Evolutionary conservation across 371 early-diverging fungal species (phyloP).

Genomic region (Batkoa obscura): DNA sequence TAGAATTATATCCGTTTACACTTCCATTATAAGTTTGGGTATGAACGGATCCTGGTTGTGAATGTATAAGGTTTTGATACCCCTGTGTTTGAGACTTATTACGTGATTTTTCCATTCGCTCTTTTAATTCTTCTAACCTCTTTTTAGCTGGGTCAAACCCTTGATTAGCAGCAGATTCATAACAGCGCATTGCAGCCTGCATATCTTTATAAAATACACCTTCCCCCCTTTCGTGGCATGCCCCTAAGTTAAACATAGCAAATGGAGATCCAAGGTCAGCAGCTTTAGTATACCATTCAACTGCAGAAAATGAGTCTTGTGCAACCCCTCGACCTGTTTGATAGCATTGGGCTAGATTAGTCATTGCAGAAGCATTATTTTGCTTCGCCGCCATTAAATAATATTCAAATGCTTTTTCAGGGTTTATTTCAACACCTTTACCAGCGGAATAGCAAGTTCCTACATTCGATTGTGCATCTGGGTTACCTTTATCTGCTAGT

Average conservation of each 20-base stretch:
- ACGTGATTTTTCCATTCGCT: not conserved
- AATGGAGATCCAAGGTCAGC: slow-evolving; percentile 4
- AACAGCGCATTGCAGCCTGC: not conserved
- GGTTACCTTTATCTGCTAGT: slow-evolving; percentile 38
- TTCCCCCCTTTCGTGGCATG: slow-evolving; percentile 5
- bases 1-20: no score
- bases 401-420: slow-evolving; percentile 33
- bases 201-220: not conserved
- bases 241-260: slow-evolving; percentile 4
- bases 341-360: slow-evolving; percentile 56
- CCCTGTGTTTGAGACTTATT: no score
- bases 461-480: slow-evolving; percentile 54
- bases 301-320: slow-evolving; percentile 34
- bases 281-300: slow-evolving; percentile 24
- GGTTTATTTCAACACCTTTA: slow-evolving; percentile 30
- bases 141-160: not conserved
- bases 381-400: slow-evolving; percentile 35
- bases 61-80: no score
- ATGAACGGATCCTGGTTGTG: no score
- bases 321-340: slow-evolving; percentile 34
- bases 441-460: slow-evolving; percentile 53
- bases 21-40: no score
- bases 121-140: not conserved
- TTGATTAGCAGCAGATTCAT: not conserved
- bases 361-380: slow-evolving; percentile 2